A percentile compares a stretch with the other conserved stretches of the same genome.
phyloP scores from a whole-genome alignment of 306 rosid genomes.

The Begonia masoniana region DNA sequence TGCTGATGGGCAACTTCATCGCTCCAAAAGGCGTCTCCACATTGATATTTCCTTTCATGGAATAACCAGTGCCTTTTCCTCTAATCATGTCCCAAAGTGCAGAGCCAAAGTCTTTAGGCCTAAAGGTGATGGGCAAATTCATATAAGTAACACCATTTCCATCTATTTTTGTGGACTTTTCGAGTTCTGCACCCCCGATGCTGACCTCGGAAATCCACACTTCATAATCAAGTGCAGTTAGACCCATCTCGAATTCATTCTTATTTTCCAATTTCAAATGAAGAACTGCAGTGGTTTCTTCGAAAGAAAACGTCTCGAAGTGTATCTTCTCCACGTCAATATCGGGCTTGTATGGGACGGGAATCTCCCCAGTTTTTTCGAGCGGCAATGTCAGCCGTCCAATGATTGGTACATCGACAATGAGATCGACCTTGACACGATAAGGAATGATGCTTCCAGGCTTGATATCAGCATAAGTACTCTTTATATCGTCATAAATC shows the following conservation, averaged over 20 bases:
- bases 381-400: constrained; percentile 79
- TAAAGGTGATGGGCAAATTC: constrained; percentile 70
- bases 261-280: constrained; percentile 84
- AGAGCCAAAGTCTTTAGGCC: constrained; percentile 90
- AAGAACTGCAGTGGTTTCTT: constrained; percentile 76
- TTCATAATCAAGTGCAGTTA: constrained; percentile 65
- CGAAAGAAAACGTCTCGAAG: constrained; percentile 66
- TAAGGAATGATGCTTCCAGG: constrained; percentile 87
- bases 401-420: constrained; percentile 76
- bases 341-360: constrained; percentile 93
- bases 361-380: constrained; percentile 91
- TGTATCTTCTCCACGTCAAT: constrained; percentile 70
- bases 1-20: constrained; percentile 83
- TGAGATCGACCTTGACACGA: constrained; percentile 62
- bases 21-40: constrained; percentile 91
- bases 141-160: constrained; percentile 45
- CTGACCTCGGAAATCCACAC: constrained; percentile 71
- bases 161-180: constrained; percentile 49
- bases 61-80: constrained; percentile 83
- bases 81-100: constrained; percentile 97
- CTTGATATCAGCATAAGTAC: constrained; percentile 48
- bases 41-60: constrained; percentile 60
- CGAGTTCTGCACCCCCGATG: constrained; percentile 63
- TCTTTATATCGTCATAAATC: constrained; percentile 74
- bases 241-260: constrained; percentile 82